Base-by-base conservation (phyloP, 1,284 basidiomycete species). In the Ceratobasidium sp. region DNA sequence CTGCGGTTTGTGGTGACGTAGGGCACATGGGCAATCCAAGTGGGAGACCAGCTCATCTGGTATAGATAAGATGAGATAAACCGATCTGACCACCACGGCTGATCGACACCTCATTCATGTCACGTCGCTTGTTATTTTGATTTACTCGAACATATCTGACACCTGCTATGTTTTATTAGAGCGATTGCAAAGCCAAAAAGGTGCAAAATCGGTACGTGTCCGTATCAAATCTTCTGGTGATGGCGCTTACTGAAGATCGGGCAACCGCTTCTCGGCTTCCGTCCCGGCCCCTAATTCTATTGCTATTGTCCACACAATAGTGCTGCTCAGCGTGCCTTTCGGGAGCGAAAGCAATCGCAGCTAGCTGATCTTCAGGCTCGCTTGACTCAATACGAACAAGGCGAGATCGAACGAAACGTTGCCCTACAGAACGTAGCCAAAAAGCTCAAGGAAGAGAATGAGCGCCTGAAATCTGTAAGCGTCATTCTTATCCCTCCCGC, bases 291-390 rank as follows among this genome's bases (percentile, higher is more conserved):
- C 60, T n/a, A 24, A 24, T 2, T 47, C 4, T 8, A 63, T 27
- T n/a, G 8, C 22, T 41, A 29, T 62, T 31, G 24, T 47, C 51
- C 59, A 33, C 33, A 60, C 29, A 53, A 81, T 77, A 97, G 95
- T 77, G 93, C 93, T 50, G 94, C 94, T 4, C 95, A 97, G 81
- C 90, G 95, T 56, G 95, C 95, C 3, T 96, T 97, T 82, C 89
- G 95, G 48, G 95, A 96, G 79, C 90, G 95, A 75, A 95, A 94
- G 81, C 94, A 96, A 80, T 92, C 93, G 29, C 95, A 96, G 80
- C 90, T 97, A 53, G 89, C 91, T n/a, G 95, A 96, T 69, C 88
- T 97, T 44, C 94, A 97, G 83, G 93, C 94, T 76, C 91, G 94
- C 57, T 86, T 97, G 64, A 90, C 93, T 77, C 89, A 90, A 50